phyloP scores from a whole-genome alignment of 352 stramenopile genomes.

The Aphanomyces euteiches region DNA sequence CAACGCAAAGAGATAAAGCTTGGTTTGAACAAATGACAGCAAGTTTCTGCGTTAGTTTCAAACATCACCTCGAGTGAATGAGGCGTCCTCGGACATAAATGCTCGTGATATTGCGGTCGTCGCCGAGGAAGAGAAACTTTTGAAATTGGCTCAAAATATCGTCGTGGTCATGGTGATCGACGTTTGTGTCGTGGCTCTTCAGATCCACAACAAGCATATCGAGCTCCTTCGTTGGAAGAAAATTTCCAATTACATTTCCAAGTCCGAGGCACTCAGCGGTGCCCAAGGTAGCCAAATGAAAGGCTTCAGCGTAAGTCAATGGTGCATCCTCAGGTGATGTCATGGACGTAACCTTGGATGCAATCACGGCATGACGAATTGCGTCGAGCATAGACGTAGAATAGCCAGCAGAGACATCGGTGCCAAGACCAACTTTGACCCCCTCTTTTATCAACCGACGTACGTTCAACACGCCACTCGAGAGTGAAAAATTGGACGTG shows the following conservation, averaged over 20 bases:
- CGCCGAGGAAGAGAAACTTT: conserved; percentile 88
- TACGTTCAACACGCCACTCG: conserved; percentile 81
- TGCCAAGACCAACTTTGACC: conserved; percentile 90
- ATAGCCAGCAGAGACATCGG: conserved; percentile 93
- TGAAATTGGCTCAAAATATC: conserved; percentile 77
- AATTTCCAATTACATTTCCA: conserved; percentile 83
- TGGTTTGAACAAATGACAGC: no score
- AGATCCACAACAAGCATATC: conserved; percentile 86
- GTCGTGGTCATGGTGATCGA: conserved; percentile 55
- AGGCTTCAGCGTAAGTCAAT: conserved; percentile 78
- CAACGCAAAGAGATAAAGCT: no score
- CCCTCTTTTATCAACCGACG: conserved; percentile 64
- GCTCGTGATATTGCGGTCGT: conserved; percentile 86
- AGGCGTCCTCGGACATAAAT: conserved; percentile 76
- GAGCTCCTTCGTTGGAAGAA: conserved; percentile 85
- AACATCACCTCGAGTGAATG: conserved; percentile 30
- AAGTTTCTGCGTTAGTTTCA: no score
- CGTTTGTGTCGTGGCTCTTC: conserved; percentile 49
- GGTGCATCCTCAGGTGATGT: conserved; percentile 36
- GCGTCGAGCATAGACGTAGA: conserved; percentile 92
- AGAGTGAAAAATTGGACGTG: conserved; percentile 93
- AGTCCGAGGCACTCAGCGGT: conserved; percentile 78
- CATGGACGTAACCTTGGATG: conserved; percentile 80
- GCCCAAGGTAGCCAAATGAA: conserved; percentile 88
- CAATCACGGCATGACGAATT: conserved; percentile 86